A percentile compares a stretch with the other conserved stretches of the same genome.
Evolutionary conservation across 768 basidiomycete genomes (phyloP).

Genomic region (Daedaleopsis nitida): DNA sequence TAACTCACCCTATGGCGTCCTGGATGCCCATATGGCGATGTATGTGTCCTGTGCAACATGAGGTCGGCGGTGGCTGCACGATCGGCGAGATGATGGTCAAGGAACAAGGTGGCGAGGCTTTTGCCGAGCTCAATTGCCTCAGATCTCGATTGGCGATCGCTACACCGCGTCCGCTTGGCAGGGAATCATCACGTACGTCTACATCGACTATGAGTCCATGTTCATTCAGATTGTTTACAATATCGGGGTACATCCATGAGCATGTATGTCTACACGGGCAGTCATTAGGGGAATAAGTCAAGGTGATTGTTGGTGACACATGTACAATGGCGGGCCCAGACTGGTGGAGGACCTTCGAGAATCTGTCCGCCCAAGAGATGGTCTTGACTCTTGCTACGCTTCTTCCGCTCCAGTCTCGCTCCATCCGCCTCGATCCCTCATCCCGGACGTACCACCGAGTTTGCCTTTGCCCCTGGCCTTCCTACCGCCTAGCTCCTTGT

Average conservation of each 20-base stretch:
- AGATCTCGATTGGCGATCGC: neutral
- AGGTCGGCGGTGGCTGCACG: neutral
- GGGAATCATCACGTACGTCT: neutral
- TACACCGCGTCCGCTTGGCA: too few species aligned
- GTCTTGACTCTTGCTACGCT: neutral
- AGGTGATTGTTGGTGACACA: too few species aligned
- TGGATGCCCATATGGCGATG: neutral
- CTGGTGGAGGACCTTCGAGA: too few species aligned
- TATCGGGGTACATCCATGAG: neutral
- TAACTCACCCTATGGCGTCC: neutral
- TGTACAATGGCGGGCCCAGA: too few species aligned
- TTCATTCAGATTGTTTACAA: neutral
- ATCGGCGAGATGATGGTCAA: neutral
- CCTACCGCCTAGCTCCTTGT: conserved; percentile 87
- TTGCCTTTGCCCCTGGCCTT: conserved; percentile 78
- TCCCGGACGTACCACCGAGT: conserved; percentile 58
- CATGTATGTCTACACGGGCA: neutral
- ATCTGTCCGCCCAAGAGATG: neutral
- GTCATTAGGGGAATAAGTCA: too few species aligned
- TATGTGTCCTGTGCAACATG: neutral
- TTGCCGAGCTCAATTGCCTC: neutral
- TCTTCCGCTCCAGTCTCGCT: conserved; percentile 39
- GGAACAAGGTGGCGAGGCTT: neutral
- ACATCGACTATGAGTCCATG: neutral
- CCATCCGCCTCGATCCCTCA: conserved; percentile 83